Evolutionary conservation across 768 basidiomycete genomes (phyloP), one percentile per base, ranked within the genome.

Genomic region (Clavaria fumosa): DNA sequence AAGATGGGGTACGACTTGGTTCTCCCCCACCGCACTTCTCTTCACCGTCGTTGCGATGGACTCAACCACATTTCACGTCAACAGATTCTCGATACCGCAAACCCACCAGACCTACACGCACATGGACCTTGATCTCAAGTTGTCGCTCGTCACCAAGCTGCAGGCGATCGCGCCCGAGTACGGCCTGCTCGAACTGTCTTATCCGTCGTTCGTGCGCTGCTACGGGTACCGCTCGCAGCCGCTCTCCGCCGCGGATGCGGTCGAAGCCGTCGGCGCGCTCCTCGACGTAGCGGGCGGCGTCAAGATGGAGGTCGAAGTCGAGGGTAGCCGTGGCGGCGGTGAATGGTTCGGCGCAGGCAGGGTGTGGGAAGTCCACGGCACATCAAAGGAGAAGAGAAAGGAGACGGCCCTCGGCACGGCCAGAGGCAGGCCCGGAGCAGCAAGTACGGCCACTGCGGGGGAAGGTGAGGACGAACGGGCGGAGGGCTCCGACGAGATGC

Each of bases 111-210:
- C 82, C 2, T 93, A 88, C 51, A 60, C 80, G 0, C 90, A 96
- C 52, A 99, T 99, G 95, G 89, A 95, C 53, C 81, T 86, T 62
- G 84, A 89, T 50, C 70, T 97, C 43, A 97, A 95, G 57, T 69
- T 71, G 33, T 64, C 70, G 11, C 66, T 99, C 9, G 70, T 79
- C 23, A 64, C 71, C 35, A 89, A 91, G 52, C 71, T 99, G 3
- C 78, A 86, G 37, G 72, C 78, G 31, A 80, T 95, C 37, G 88
- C 88, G 2, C 91, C 93, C 0, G 89, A 95, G 54, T 93, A 96
- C 49, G 91, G 89, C 15, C 75, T 99, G 5, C 68, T 91, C 40
- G 93, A 99, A 50, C 72, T 96, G 23, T 70, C 82, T 2, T 97
- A 95, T 56, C 82, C 88, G 0, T 95, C 91, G 20, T 99, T 97